phyloP scores from a whole-genome alignment of 2,329 filamentous ascomycete genomes.

The Microcyclospora tardicrescens region DNA sequence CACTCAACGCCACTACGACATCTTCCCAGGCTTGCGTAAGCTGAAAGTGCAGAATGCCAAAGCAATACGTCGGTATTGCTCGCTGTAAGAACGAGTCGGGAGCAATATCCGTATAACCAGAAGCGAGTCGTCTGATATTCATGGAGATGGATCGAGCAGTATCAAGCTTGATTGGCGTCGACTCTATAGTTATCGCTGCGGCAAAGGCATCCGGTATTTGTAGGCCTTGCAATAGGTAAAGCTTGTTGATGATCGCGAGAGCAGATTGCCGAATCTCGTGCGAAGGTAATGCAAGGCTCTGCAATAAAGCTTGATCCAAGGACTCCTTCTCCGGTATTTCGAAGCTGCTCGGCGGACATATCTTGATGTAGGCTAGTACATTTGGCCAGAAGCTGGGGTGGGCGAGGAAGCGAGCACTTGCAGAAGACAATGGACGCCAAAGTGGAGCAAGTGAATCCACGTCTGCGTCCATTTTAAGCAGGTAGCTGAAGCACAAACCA shows the following conservation, averaged over 20 bases:
- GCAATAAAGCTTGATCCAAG: conserved; percentile 52
- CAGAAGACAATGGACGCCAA: conserved; percentile 11
- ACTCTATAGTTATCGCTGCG: conserved; percentile 66
- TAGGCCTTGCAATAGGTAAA: conserved; percentile 39
- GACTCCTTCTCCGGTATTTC: conserved; percentile 40
- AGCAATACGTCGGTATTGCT: conserved; percentile 69
- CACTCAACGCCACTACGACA: conserved; percentile 59
- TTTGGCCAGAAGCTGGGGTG: conserved; percentile 18
- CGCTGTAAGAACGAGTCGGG: conserved; percentile 53
- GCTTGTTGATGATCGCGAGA: conserved; percentile 54
- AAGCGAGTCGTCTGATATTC: conserved; percentile 66
- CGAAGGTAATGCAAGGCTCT: conserved; percentile 62
- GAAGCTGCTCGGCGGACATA: conserved; percentile 4
- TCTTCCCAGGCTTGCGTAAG: conserved; percentile 83
- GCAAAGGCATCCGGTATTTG: conserved; percentile 41
- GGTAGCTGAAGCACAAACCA: conserved; percentile 9
- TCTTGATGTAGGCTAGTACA: conserved; percentile 9
- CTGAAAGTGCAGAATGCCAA: conserved; percentile 77
- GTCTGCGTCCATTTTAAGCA: conserved; percentile 5
- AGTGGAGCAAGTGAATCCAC: background rate
- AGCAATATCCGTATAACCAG: conserved; percentile 47
- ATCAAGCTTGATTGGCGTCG: conserved; percentile 63
- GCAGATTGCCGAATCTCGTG: conserved; percentile 62
- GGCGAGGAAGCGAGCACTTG: conserved; percentile 5
- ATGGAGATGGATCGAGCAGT: conserved; percentile 69